phyloP scores from a whole-genome alignment of 2,329 filamentous ascomycete genomes.

The Cladophialophora immunda region DNA sequence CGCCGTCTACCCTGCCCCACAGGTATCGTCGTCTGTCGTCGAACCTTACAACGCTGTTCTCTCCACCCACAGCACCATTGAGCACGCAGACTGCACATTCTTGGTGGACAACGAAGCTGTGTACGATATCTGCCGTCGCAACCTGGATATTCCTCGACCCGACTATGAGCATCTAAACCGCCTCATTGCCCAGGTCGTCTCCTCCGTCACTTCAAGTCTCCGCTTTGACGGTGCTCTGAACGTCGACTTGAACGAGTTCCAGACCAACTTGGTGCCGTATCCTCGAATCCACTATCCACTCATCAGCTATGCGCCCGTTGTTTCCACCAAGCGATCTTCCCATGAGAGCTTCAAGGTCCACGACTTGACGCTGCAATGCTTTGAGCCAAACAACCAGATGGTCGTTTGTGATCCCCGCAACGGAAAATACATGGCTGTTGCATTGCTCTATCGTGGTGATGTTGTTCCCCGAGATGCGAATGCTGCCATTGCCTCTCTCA shows the following conservation, averaged over 20 bases:
- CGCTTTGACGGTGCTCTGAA: conserved; percentile 73
- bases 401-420: conserved; percentile 72
- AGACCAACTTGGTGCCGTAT: conserved; percentile 74
- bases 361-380: conserved; percentile 74
- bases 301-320: conserved; percentile 71
- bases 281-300: conserved; percentile 73
- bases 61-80: conserved; percentile 68
- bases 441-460: conserved; percentile 72
- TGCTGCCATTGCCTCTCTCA: conserved; percentile 67
- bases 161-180: conserved; percentile 72
- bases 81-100: conserved; percentile 74
- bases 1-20: conserved; percentile 70
- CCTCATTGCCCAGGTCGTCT: conserved; percentile 73
- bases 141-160: conserved; percentile 70
- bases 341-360: conserved; percentile 89
- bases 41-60: conserved; percentile 72
- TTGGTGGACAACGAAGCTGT: conserved; percentile 74
- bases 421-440: conserved; percentile 75
- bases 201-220: conserved; percentile 71
- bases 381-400: conserved; percentile 75
- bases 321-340: conserved; percentile 75
- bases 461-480: conserved; percentile 70
- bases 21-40: conserved; percentile 71
- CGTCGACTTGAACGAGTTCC: conserved; percentile 74
- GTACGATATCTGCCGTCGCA: conserved; percentile 72